Evolutionary conservation across 2,329 filamentous ascomycete genomes (phyloP), one percentile per base, ranked within the genome.

Genomic region (Corynespora cassiicola): DNA sequence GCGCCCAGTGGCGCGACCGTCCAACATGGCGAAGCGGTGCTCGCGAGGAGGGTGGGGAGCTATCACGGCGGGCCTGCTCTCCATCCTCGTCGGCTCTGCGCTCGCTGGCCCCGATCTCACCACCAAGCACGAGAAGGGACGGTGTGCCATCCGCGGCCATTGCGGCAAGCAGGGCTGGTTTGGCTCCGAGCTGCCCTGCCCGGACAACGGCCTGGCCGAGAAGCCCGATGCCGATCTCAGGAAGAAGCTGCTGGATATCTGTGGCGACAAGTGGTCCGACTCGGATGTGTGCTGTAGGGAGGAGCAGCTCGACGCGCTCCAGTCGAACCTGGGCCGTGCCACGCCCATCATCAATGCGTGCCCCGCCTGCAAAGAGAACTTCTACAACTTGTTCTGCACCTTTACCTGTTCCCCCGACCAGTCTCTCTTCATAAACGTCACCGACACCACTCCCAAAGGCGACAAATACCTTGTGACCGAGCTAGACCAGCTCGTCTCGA

Each of bases 321-420:
- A 88, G 56, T 86, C 82, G 45, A 95, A 96, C 61, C 79, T 99
- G 41, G 86, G 88, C 53, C 89, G 89, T 15, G 92, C 90, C 2
- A 90, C 91, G 56, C 84, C 86, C 42, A 87, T 99, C 62, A 90
- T 99, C 65, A 85, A 90, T 17, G 90, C 90, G 7, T 99, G 94
- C 66, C 94, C 94, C 2, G 94, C 95, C 20, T 99, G 94, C 80
- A 95, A 94, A 70, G 87, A 91, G 58, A 99, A 99, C 75, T 99
- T 99, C 76, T 97, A 89, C 77, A 95, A 99, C 73, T 78, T 95
- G 28, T 99, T 99, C 70, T 99, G 94, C 74, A 95, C 90, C 4
- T 97, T 99, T 63, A 97, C 91, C 2, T 99, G 95, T 74, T 99
- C 94, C 4, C 92, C 95, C 5, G 87, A 99, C 61, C 94, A 99